Evolutionary conservation across 371 early-diverging fungal genomes (phyloP).

Genomic region (Mortierella sp.): DNA sequence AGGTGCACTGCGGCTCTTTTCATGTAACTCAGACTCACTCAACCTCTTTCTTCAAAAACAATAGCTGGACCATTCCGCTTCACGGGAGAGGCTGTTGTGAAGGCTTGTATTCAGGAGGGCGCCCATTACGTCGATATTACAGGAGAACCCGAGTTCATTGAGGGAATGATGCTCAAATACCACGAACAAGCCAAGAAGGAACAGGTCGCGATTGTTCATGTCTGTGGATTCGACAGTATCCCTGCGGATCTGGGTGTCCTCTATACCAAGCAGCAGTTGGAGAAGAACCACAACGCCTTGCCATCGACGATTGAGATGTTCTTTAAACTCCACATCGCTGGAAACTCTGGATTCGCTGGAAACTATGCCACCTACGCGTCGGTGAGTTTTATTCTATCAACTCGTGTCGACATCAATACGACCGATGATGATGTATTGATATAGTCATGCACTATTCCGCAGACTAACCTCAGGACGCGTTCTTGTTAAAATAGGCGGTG

Average conservation of each 20-base stretch:
- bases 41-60: background rate
- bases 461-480: background rate
- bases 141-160: conserved; percentile 85
- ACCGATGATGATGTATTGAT: background rate
- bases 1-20: background rate
- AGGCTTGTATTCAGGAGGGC: conserved; percentile 82
- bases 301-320: conserved; percentile 76
- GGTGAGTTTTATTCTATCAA: conserved; percentile 48
- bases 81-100: conserved; percentile 86
- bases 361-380: conserved; percentile 76
- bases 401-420: background rate
- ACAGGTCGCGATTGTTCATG: conserved; percentile 80
- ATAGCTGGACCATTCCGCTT: conserved; percentile 89
- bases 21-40: background rate
- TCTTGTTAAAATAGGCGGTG: conserved; percentile 48
- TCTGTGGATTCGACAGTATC: conserved; percentile 91
- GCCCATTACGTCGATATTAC: conserved; percentile 93
- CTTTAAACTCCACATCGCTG: conserved; percentile 63
- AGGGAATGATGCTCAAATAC: conserved; percentile 78
- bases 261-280: conserved; percentile 65
- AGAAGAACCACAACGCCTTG: conserved; percentile 55
- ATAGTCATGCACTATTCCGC: background rate
- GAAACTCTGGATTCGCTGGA: conserved; percentile 65
- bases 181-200: conserved; percentile 78
- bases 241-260: conserved; percentile 75